These are phyloP conservation scores for Cercospora beticola DNA, from an alignment of 2,329 filamentous ascomycete genomes.

Conservation along the genomic window DNA sequence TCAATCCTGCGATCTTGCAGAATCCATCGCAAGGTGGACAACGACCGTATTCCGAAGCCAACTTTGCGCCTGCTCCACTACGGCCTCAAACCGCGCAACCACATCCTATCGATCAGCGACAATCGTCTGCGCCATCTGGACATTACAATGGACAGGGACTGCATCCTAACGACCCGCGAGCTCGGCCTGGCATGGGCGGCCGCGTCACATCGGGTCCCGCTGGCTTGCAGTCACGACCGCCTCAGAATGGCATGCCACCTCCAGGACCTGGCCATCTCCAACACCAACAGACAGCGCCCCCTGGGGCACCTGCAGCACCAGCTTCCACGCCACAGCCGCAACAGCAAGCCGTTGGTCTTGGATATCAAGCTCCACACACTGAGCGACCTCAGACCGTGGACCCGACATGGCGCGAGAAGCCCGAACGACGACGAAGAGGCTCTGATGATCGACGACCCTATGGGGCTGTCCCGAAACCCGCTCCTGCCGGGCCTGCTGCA, in stretches of 20 bases:
- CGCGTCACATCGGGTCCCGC: conserved; percentile 38
- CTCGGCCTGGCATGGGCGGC: conserved; percentile 24
- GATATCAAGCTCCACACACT: conserved; percentile 47
- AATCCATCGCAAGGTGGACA: conserved; percentile 26
- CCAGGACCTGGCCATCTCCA: conserved; percentile 25
- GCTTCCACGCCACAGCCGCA: conserved; percentile 21
- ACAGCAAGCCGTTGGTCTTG: conserved; percentile 27
- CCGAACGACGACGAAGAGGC: conserved; percentile 15
- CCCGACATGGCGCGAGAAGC: conserved; percentile 20
- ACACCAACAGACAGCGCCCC: conserved; percentile 25
- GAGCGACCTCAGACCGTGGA: conserved; percentile 35
- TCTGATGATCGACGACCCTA: conserved; percentile 16
- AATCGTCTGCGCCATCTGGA: conserved; percentile 20
- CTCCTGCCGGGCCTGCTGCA: not conserved
- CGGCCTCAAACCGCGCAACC: conserved; percentile 24
- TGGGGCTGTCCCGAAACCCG: conserved; percentile 1
- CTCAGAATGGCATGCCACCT: conserved; percentile 10
- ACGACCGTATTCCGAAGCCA: conserved; percentile 22
- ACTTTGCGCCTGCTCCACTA: conserved; percentile 16
- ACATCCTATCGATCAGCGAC: conserved; percentile 25
- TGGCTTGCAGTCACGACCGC: conserved; percentile 20
- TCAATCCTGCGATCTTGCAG: conserved; percentile 46
- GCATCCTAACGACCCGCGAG: conserved; percentile 24
- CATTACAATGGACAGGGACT: conserved; percentile 16
- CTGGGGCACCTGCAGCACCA: conserved; percentile 9